These are phyloP conservation scores for Zoysia pacifica DNA, from an alignment of 176 grass and related monocot genomes.

Conservation along the genomic window DNA sequence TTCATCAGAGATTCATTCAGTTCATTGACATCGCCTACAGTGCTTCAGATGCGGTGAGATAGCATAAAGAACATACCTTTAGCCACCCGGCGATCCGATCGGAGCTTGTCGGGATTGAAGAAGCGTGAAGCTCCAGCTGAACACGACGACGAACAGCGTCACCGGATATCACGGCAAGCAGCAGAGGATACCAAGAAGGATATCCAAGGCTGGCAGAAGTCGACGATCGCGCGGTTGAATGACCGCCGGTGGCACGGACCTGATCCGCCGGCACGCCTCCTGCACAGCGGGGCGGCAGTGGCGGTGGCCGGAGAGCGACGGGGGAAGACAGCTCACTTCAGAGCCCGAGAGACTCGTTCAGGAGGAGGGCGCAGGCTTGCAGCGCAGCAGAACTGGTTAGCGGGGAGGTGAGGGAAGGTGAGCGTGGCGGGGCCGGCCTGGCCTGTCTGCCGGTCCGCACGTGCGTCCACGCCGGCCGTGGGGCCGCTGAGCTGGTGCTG, in stretches of 20 bases:
- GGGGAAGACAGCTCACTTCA: not conserved
- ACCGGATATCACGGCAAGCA: not conserved
- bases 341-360: not conserved
- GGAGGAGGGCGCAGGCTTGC: not conserved
- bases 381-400: not conserved
- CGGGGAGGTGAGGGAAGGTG: conserved; percentile 20
- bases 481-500: not conserved
- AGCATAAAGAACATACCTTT: conserved; percentile 36
- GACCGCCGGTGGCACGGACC: not conserved
- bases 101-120: conserved; percentile 29
- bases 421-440: conserved; percentile 3
- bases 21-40: not conserved
- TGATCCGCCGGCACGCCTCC: conserved; percentile 17
- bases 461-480: conserved; percentile 39
- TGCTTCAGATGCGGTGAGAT: not conserved
- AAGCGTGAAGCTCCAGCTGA: not conserved
- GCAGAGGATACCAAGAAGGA: not conserved
- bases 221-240: not conserved
- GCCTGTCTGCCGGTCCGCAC: not conserved
- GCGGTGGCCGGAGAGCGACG: not conserved
- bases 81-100: conserved; percentile 24
- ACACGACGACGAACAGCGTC: not conserved
- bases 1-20: not conserved
- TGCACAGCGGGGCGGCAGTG: conserved; percentile 14
- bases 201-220: no score